Percentiles rank a stretch among this genome's conserved stretches.
Evolutionary conservation across 495 filamentous ascomycete genomes (phyloP).

Genomic region (Hypoxylon fragiforme): DNA sequence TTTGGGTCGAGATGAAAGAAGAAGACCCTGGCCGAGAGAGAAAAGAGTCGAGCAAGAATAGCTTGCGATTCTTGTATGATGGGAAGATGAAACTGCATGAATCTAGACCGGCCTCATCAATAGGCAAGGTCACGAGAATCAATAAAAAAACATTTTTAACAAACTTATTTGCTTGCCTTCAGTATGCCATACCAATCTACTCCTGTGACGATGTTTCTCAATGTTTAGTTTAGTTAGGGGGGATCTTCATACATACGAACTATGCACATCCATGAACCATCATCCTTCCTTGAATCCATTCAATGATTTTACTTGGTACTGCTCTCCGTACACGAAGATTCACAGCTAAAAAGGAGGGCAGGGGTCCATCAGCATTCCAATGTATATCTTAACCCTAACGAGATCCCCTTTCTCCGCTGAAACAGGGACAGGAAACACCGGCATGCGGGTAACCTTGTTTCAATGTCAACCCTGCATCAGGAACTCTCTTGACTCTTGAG

Average conservation of each 20-base stretch:
- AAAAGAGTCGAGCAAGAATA: constrained; percentile 9
- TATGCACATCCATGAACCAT: no score
- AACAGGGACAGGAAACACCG: constrained; percentile 22
- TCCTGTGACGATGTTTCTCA: no score
- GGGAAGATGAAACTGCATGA: constrained; percentile 23
- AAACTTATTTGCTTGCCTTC: neutral
- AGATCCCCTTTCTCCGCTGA: constrained; percentile 2
- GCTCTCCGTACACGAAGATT: constrained; percentile 1
- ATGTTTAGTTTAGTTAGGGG: no score
- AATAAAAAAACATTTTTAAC: constrained; percentile 8
- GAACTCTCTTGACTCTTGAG: constrained; percentile 11
- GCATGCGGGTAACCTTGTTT: constrained; percentile 35
- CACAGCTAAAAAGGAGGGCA: neutral
- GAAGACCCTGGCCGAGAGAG: constrained; percentile 5
- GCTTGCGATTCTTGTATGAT: constrained; percentile 17
- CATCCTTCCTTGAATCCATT: neutral
- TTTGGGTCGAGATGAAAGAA: constrained; percentile 6
- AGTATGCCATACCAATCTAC: no score
- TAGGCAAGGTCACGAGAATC: constrained; percentile 8
- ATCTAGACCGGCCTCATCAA: constrained; percentile 8
- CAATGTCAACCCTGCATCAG: constrained; percentile 24
- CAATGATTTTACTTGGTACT: neutral
- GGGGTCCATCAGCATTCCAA: neutral
- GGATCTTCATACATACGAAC: no score
- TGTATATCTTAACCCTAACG: constrained; percentile 16